These are phyloP conservation scores for Kwoniella sp. DNA, from an alignment of 768 basidiomycete genomes.

Conservation along the genomic window DNA sequence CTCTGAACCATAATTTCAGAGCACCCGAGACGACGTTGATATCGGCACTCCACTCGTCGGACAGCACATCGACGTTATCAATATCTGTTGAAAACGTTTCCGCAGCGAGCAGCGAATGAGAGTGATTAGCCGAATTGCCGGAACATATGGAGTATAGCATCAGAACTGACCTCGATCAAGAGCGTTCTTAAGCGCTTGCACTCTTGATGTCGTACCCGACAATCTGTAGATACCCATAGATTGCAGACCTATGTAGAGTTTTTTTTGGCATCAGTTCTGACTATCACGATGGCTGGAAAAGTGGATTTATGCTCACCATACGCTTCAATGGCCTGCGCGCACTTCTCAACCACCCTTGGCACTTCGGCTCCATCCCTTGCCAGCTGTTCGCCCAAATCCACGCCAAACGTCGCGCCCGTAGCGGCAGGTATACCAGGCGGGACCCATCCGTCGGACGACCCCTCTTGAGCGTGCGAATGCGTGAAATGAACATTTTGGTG, in stretches of 20 bases:
- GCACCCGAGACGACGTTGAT: slow-evolving; percentile 96
- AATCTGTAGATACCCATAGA: slow-evolving; percentile 91
- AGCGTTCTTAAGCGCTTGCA: slow-evolving; percentile 75
- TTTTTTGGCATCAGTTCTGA: no score
- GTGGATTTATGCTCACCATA: slow-evolving; percentile 62
- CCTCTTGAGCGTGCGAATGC: slow-evolving; percentile 52
- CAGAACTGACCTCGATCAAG: slow-evolving; percentile 74
- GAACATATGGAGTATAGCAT: not conserved
- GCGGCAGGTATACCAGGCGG: slow-evolving; percentile 45
- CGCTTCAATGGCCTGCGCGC: slow-evolving; percentile 87
- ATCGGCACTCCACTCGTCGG: slow-evolving; percentile 87
- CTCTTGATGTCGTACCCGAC: slow-evolving; percentile 85
- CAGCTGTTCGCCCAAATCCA: slow-evolving; percentile 92
- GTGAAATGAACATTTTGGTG: slow-evolving; percentile 14
- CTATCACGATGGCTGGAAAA: no score
- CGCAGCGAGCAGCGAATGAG: no score
- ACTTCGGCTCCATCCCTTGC: slow-evolving; percentile 85
- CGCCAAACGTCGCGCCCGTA: slow-evolving; percentile 76
- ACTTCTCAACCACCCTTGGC: slow-evolving; percentile 82
- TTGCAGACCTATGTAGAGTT: slow-evolving; percentile 61
- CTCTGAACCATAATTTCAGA: slow-evolving; percentile 93
- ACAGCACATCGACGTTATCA: slow-evolving; percentile 80
- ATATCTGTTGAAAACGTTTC: slow-evolving; percentile 64
- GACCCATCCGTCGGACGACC: slow-evolving; percentile 32
- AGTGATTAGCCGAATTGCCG: no score